Percentiles rank a stretch among this genome's conserved stretches.
phyloP scores from a whole-genome alignment of 805 yeast genomes.

The Schizosaccharomyces pombe region DNA sequence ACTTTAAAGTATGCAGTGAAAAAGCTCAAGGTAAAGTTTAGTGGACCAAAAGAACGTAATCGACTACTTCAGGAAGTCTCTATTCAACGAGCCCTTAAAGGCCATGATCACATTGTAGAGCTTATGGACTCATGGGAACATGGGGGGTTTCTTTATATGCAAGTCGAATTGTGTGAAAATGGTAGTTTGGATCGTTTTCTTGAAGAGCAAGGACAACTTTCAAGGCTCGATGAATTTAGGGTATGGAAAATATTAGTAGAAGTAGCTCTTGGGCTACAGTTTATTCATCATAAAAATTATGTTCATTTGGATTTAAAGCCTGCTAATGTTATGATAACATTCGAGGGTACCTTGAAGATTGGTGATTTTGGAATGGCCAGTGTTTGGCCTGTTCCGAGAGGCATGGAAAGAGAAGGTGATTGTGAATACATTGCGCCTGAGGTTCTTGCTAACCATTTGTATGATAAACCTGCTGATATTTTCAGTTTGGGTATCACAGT shows the following conservation, averaged over 20 bases:
- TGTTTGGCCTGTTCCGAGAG: conserved; percentile 33
- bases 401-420: conserved; percentile 86
- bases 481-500: conserved; percentile 84
- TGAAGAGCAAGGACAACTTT: conserved; percentile 48
- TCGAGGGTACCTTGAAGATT: conserved; percentile 80
- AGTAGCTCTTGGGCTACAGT: conserved; percentile 35
- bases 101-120: conserved; percentile 44
- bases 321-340: conserved; percentile 78
- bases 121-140: conserved; percentile 68
- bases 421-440: conserved; percentile 96
- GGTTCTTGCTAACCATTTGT: conserved; percentile 54
- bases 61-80: conserved; percentile 57
- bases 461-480: conserved; percentile 81
- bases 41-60: conserved; percentile 33
- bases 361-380: conserved; percentile 96
- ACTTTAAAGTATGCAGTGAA: conserved; percentile 52
- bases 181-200: conserved; percentile 70
- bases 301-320: conserved; percentile 86
- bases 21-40: conserved; percentile 46
- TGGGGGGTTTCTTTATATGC: conserved; percentile 52
- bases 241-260: conserved; percentile 59
- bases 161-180: conserved; percentile 89
- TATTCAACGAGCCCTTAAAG: conserved; percentile 19
- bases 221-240: conserved; percentile 82
- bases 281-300: conserved; percentile 53